Conservation (phyloP, 1,139 yeast species). For the Pneumocystis jirovecii region DNA sequence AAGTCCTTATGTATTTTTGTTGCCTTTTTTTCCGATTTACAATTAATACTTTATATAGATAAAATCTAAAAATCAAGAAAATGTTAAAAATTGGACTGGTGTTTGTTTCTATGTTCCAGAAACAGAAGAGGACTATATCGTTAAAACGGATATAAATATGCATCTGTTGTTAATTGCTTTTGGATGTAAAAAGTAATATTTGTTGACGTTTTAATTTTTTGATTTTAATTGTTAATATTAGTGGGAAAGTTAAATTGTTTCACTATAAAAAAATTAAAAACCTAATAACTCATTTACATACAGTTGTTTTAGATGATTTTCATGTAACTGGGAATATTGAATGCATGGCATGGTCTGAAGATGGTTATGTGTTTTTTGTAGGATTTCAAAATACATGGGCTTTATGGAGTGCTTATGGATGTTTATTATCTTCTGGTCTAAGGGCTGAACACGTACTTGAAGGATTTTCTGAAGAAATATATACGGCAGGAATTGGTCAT, state of each 20-base stretch:
- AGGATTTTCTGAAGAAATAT: constrained; percentile 11
- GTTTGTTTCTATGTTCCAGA: constrained; percentile 17
- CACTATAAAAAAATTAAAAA: constrained; percentile 26
- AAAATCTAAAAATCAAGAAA: constrained; percentile 6
- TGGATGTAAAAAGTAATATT: constrained; percentile 19
- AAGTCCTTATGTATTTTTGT: constrained; percentile 11
- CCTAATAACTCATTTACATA: constrained; percentile 18
- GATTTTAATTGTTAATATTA: background rate
- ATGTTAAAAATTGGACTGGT: constrained; percentile 5
- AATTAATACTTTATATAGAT: constrained; percentile 3
- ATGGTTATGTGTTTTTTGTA: constrained; percentile 25
- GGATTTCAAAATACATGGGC: constrained; percentile 28
- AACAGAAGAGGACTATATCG: constrained; percentile 15
- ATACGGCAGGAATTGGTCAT: constrained; percentile 23
- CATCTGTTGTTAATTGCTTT: constrained; percentile 26
- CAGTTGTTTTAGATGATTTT: constrained; percentile 20
- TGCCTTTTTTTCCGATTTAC: constrained; percentile 12
- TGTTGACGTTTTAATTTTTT: background rate
- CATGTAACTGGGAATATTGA: constrained; percentile 21
- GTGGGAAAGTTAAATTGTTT: constrained; percentile 23
- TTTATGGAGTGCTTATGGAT: constrained; percentile 26
- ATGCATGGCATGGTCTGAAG: constrained; percentile 23
- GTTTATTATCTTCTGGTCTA: constrained; percentile 20
- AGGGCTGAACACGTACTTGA: constrained; percentile 13
- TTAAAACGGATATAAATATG: constrained; percentile 23